Evolutionary conservation across 1,139 yeast genomes (phyloP).

Genomic region (Lodderomyces oxycetoniae): DNA sequence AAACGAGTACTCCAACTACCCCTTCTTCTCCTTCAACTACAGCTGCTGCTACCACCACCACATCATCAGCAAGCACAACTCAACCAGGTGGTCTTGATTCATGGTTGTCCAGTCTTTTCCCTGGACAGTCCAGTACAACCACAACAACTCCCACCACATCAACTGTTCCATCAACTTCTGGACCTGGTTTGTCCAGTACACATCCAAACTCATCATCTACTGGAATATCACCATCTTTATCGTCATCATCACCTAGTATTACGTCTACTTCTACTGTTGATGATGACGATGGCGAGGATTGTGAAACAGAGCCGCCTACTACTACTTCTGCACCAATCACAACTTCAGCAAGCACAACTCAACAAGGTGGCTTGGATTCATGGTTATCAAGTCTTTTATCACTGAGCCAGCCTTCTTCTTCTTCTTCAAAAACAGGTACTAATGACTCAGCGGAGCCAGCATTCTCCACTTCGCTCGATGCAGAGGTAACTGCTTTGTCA

Average conservation of each 20-base stretch:
- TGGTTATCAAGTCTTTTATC: conserved; percentile 1
- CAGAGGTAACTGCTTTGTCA: not conserved
- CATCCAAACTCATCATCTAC: not conserved
- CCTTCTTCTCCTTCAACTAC: conserved; percentile 8
- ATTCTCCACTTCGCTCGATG: conserved; percentile 2
- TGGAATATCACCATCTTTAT: not conserved
- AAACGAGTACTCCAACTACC: conserved; percentile 9
- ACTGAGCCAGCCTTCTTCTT: conserved; percentile 5
- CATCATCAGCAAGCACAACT: conserved; percentile 1
- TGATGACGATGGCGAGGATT: conserved; percentile 3
- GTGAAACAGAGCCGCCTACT: conserved; percentile 3
- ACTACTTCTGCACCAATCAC: conserved; percentile 8
- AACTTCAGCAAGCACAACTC: conserved; percentile 1
- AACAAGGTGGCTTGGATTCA: conserved; percentile 2
- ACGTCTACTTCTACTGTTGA: conserved; percentile 8
- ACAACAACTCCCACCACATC: conserved; percentile 12
- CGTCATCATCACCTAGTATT: conserved; percentile 1
- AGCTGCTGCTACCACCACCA: conserved; percentile 1
- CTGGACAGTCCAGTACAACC: conserved; percentile 12
- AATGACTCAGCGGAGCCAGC: conserved; percentile 2
- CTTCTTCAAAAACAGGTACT: conserved; percentile 3
- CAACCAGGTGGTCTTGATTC: conserved; percentile 2
- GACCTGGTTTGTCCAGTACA: not conserved
- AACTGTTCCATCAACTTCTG: conserved; percentile 5
- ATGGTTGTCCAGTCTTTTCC: conserved; percentile 1